Base-by-base conservation (phyloP, 192 early-diverging fungal species). In the Glomus cerebriforme region DNA sequence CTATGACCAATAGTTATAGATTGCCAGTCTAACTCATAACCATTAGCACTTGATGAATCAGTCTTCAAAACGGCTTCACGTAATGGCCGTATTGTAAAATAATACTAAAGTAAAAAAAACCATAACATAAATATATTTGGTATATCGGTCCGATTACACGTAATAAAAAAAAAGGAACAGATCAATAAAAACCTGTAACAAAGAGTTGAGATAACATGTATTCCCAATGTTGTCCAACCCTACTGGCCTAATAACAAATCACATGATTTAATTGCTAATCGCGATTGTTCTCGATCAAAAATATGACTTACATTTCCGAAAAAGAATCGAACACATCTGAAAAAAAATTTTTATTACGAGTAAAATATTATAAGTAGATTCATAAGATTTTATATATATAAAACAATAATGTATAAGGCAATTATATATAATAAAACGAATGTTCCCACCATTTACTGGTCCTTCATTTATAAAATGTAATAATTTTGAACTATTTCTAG, bases 201-300 rank as follows among this genome's bases (percentile, higher is more conserved):
- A 81, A 47, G 93, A 93, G 81, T 96, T 97, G 22, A 97, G 85
- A 79, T 97, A 97, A 82, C 95, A 97, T 0, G 95, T 97, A 62
- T 94, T 95, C 54, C 94, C 94, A 81, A 95, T 93, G 69, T 96
- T 96, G 32, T 86, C 84, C 49, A 94, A 87, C 7, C 93, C 95
- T 0, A 92, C 87, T 7, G 94, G 94, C 39, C 89, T 87, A 66
- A 85, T 60, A 24, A n/a, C 12, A 68, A 39, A 31, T 19, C 17
- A 67, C 37, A 68, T 43, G 37, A 43, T 43, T 43, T 43, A 43
- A 43, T 43, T 10, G 39, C 10, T 43, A 43, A 12, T 43, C 5
- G 39, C 12, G 39, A n/a, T n/a, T 43, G 37, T 39, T 39, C 2
- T 19, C 0, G 54, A 22, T 8, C 13, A 12, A 29, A 37, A 75